Evolutionary conservation across 2,329 filamentous ascomycete species (phyloP).

Genomic region (Furcasterigmium furcatum): DNA sequence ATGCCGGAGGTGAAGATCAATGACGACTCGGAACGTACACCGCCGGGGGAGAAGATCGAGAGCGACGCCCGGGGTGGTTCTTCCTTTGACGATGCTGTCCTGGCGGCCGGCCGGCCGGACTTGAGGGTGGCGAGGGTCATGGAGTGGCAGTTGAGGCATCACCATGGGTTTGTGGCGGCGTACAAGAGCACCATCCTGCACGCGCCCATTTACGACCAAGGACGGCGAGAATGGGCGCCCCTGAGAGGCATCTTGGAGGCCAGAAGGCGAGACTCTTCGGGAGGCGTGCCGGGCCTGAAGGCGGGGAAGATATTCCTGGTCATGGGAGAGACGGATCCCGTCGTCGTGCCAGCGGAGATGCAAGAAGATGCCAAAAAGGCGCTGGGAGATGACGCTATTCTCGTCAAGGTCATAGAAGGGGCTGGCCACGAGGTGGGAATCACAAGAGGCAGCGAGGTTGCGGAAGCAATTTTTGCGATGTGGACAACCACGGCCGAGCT

Average conservation of each 20-base stretch:
- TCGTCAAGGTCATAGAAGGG: constrained; percentile 48
- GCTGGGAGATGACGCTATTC: constrained; percentile 54
- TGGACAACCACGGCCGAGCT: not conserved
- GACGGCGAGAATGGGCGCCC: constrained; percentile 55
- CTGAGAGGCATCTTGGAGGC: constrained; percentile 47
- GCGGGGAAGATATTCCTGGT: constrained; percentile 59
- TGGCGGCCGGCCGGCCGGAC: constrained; percentile 48
- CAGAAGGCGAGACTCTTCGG: constrained; percentile 27
- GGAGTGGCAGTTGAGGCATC: constrained; percentile 64
- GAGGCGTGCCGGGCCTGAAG: constrained; percentile 29
- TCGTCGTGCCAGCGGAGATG: constrained; percentile 64
- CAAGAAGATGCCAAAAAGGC: constrained; percentile 55
- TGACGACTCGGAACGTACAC: constrained; percentile 31
- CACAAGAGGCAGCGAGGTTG: constrained; percentile 55
- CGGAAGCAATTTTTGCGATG: constrained; percentile 20
- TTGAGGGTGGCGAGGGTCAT: constrained; percentile 62
- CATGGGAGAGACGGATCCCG: constrained; percentile 62
- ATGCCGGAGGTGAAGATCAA: constrained; percentile 35
- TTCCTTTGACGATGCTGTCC: constrained; percentile 40
- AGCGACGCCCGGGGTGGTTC: constrained; percentile 31
- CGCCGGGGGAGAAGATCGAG: constrained; percentile 20
- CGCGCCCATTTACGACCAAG: constrained; percentile 65
- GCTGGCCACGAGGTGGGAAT: constrained; percentile 71
- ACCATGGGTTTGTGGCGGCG: constrained; percentile 64
- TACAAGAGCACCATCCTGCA: constrained; percentile 70